phyloP scores from a whole-genome alignment of 2,329 filamentous ascomycete species.

The Arthrobotrys pseudoclavata region DNA sequence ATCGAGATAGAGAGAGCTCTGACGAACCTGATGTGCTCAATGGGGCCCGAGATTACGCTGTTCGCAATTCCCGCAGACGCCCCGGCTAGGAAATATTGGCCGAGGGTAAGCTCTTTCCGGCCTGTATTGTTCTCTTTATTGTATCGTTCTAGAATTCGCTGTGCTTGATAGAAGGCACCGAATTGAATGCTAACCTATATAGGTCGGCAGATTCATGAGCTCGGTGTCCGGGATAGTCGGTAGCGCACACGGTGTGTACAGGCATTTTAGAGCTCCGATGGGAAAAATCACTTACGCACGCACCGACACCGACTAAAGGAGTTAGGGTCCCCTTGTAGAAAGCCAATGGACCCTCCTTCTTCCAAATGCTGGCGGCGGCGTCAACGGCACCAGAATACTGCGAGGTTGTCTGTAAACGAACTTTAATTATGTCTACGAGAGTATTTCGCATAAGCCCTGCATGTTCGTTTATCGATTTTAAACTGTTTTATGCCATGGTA shows the following conservation, averaged over 20 bases:
- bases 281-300: slow-evolving; percentile 75
- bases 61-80: slow-evolving; percentile 95
- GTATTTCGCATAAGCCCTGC: slow-evolving; percentile 63
- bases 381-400: slow-evolving; percentile 84
- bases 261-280: slow-evolving; percentile 40
- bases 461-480: slow-evolving; percentile 60
- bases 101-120: slow-evolving; percentile 76
- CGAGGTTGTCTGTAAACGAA: slow-evolving; percentile 89
- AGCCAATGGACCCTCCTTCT: slow-evolving; percentile 86
- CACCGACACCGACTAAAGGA: slow-evolving; percentile 93
- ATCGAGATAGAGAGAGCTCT: slow-evolving; percentile 28
- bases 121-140: slow-evolving; percentile 71
- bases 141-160: slow-evolving; percentile 83
- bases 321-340: slow-evolving; percentile 99
- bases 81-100: slow-evolving; percentile 89
- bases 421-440: slow-evolving; percentile 87
- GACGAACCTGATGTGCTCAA: slow-evolving; percentile 55
- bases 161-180: slow-evolving; percentile 93
- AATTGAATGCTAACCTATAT: slow-evolving; percentile 83
- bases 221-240: slow-evolving; percentile 29
- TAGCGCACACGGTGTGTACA: not conserved
- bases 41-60: slow-evolving; percentile 65
- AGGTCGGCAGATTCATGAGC: slow-evolving; percentile 66
- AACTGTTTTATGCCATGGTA: slow-evolving; percentile 12
- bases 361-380: slow-evolving; percentile 85